Conservation (phyloP, 192 early-diverging fungal genomes). For the Coemansia sp. region DNA sequence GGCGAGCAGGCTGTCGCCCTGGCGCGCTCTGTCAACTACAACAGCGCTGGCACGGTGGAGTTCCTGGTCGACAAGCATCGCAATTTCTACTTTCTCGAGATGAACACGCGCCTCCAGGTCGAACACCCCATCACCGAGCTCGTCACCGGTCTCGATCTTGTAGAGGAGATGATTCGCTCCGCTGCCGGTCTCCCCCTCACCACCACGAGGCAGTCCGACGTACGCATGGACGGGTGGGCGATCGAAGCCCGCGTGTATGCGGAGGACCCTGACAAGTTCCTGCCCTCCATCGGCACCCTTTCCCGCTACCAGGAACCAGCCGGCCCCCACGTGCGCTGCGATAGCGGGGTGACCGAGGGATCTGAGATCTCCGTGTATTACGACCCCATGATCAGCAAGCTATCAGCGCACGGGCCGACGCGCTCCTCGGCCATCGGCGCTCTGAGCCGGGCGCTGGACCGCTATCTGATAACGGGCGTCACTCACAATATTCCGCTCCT, state of each 20-base stretch:
- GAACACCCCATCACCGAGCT: slow-evolving; percentile 81
- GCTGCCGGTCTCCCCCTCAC: slow-evolving; percentile 75
- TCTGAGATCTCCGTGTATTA: slow-evolving; percentile 95
- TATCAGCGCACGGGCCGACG: slow-evolving; percentile 78
- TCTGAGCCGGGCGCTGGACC: slow-evolving; percentile 85
- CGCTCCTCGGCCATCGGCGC: slow-evolving; percentile 71
- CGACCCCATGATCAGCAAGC: slow-evolving; percentile 95
- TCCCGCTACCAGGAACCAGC: slow-evolving; percentile 80
- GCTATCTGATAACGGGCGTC: slow-evolving; percentile 90
- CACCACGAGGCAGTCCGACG: slow-evolving; percentile 68
- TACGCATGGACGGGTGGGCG: slow-evolving; percentile 85
- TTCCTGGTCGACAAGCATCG: slow-evolving; percentile 69
- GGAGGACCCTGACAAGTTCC: slow-evolving; percentile 90
- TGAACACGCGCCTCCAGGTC: slow-evolving; percentile 80
- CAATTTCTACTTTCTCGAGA: slow-evolving; percentile 80
- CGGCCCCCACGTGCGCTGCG: slow-evolving; percentile 70
- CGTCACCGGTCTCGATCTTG: slow-evolving; percentile 83
- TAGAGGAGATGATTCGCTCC: slow-evolving; percentile 94
- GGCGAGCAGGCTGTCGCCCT: slow-evolving; percentile 76
- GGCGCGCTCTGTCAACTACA: slow-evolving; percentile 70
- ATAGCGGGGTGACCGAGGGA: slow-evolving; percentile 89
- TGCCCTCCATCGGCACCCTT: slow-evolving; percentile 89
- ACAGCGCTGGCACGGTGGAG: slow-evolving; percentile 77
- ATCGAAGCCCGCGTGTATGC: slow-evolving; percentile 96
- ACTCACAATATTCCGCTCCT: slow-evolving; percentile 94